phyloP scores from a whole-genome alignment of 805 yeast genomes.

The Wickerhamomyces xylosicus region DNA sequence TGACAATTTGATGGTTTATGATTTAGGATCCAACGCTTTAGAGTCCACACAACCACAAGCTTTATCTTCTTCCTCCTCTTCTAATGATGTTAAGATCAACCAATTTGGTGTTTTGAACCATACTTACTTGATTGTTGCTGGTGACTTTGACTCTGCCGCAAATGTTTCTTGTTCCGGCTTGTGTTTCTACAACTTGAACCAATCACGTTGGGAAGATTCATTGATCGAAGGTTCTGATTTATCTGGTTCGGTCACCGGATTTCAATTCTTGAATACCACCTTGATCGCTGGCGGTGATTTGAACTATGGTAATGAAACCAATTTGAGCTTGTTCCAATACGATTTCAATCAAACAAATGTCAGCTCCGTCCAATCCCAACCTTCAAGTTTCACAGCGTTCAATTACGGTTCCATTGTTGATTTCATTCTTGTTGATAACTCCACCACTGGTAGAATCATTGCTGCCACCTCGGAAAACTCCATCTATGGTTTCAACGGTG shows the following conservation, averaged over 20 bases:
- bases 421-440: conserved; percentile 37
- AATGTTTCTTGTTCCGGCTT: conserved; percentile 46
- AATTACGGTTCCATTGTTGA: conserved; percentile 19
- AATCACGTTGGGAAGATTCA: conserved; percentile 39
- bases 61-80: conserved; percentile 14
- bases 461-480: conserved; percentile 28
- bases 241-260: conserved; percentile 45
- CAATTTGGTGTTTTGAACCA: conserved; percentile 23
- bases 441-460: conserved; percentile 31
- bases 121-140: conserved; percentile 55
- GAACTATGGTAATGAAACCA: conserved; percentile 23
- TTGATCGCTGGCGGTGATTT: conserved; percentile 48
- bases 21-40: conserved; percentile 26
- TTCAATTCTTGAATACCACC: conserved; percentile 35
- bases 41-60: conserved; percentile 7
- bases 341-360: conserved; percentile 28
- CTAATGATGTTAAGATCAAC: conserved; percentile 24
- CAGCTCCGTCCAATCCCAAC: conserved; percentile 20
- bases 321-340: conserved; percentile 38
- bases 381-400: conserved; percentile 12
- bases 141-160: conserved; percentile 54
- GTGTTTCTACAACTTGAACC: conserved; percentile 52
- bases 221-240: conserved; percentile 19
- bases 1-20: conserved; percentile 43
- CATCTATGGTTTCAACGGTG: conserved; percentile 32